Evolutionary conservation across 2,329 filamentous ascomycete genomes (phyloP), one percentile per base, ranked within the genome.

Genomic region (Penicillium sp.): DNA sequence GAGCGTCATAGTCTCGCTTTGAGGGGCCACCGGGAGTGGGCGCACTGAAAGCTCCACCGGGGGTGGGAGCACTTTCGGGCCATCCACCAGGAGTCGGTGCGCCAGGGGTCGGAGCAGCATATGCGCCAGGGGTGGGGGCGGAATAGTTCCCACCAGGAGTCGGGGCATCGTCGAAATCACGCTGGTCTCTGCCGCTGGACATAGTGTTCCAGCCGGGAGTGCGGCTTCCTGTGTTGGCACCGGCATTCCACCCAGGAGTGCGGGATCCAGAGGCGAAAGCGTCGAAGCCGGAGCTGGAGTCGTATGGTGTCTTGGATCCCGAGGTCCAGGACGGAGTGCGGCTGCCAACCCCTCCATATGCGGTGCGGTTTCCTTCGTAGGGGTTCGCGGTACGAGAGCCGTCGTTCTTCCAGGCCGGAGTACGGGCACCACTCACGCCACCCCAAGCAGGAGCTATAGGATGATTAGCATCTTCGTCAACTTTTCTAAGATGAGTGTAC

Each of bases 281-380:
- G 56, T 88, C 87, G 50, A 91, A 50, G 81, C 88, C 42, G 66
- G 88, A 89, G 19, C 81, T 80, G 49, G 86, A 83, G 53, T 88
- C 89, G 59, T 80, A 80, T 2, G 51, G 89, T 78, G 89, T 93
- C 71, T 88, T 88, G 51, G 87, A 85, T 50, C 88, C 89, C 2
- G 90, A 88, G 56, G 87, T 87, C 89, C 89, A 92, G 5, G 88
- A 88, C 8, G 88, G 88, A 1, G 88, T 91, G 50, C 89, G 84
- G 30, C 87, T 86, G 22, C 82, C 81, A 17, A 70, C 45, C 47
- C 61, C 64, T 52, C 91, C 91, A 65, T 96, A 95, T 1, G 90
- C 85, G 16, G 90, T 92, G 43, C 87, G 86, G 69, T 77, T 88
- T 57, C 88, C 88, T 63, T 77, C 88, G 65, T 90, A 89, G 1